Percentiles rank a stretch among this genome's conserved stretches.
Conservation (phyloP, 345 rosid genomes). For the Carallia brachiata region DNA sequence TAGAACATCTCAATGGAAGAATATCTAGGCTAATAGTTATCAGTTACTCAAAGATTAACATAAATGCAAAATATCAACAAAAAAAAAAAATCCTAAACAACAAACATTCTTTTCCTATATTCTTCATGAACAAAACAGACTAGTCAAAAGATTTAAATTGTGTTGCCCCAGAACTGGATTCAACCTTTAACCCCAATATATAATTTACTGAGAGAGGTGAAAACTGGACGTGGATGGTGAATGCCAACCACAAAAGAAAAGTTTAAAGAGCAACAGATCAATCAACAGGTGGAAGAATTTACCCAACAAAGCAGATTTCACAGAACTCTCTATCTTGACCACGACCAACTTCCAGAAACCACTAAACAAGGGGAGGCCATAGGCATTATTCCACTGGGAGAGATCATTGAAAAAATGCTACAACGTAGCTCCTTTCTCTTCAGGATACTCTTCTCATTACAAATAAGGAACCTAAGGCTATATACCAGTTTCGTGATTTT, state of each 20-base stretch:
- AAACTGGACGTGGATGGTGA: constrained; percentile 57
- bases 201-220: constrained; percentile 42
- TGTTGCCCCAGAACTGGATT: background rate
- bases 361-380: constrained; percentile 75
- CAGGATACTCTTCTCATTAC: background rate
- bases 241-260: constrained; percentile 42
- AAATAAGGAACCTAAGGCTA: too few relatives aligned
- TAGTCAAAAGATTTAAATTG: background rate
- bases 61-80: too few relatives aligned
- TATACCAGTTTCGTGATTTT: background rate
- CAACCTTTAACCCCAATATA: background rate
- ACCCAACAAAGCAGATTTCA: constrained; percentile 35
- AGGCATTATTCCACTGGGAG: constrained; percentile 88
- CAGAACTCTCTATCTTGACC: constrained; percentile 65
- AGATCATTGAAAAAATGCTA: constrained; percentile 86
- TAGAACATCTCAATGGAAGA: too few relatives aligned
- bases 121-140: constrained; percentile 17
- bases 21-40: too few relatives aligned
- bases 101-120: too few relatives aligned
- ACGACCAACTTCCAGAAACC: constrained; percentile 50
- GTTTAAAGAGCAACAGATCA: constrained; percentile 50
- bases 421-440: constrained; percentile 29
- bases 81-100: too few relatives aligned
- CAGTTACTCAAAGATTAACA: too few relatives aligned
- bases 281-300: constrained; percentile 69